Percentiles rank a stretch among this genome's conserved stretches.
Evolutionary conservation across 2,329 filamentous ascomycete species (phyloP).

Genomic region (Scedosporium boydii): DNA sequence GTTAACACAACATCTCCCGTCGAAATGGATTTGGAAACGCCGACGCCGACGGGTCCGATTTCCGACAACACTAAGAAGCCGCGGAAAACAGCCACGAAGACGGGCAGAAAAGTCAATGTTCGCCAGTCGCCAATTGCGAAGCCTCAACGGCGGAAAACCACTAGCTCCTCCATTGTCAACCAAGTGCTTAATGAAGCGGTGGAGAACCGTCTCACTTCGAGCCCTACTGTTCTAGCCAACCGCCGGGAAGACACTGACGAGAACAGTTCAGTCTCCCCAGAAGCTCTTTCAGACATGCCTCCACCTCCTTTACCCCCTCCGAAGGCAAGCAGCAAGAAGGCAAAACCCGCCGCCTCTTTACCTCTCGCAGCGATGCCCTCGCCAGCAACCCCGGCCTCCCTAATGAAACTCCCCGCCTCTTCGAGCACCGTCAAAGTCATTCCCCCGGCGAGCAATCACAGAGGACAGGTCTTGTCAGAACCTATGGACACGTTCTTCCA

Average conservation of each 20-base stretch:
- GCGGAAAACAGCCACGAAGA: slow-evolving; percentile 40
- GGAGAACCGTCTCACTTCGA: slow-evolving; percentile 17
- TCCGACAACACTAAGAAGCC: slow-evolving; percentile 42
- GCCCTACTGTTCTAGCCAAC: slow-evolving; percentile 16
- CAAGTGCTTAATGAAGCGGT: slow-evolving; percentile 46
- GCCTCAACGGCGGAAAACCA: slow-evolving; percentile 46
- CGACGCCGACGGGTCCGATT: slow-evolving; percentile 19
- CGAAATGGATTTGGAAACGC: slow-evolving; percentile 45
- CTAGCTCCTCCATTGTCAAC: slow-evolving; percentile 46
- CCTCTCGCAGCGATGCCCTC: slow-evolving; percentile 10
- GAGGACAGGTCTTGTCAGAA: background rate
- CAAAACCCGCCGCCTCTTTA: slow-evolving; percentile 8
- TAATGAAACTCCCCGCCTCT: slow-evolving; percentile 63
- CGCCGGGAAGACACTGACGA: slow-evolving; percentile 48
- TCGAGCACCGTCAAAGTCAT: background rate
- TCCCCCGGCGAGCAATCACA: background rate
- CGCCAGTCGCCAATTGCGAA: slow-evolving; percentile 67
- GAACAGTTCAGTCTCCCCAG: slow-evolving; percentile 55
- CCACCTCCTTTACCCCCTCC: slow-evolving; percentile 59
- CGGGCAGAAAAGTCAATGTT: slow-evolving; percentile 41
- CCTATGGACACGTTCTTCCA: slow-evolving; percentile 29
- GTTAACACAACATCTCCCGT: slow-evolving; percentile 43
- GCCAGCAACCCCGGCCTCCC: slow-evolving; percentile 76
- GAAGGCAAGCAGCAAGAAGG: slow-evolving; percentile 29
- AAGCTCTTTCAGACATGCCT: slow-evolving; percentile 56